A percentile compares a stretch with the other conserved stretches of the same genome.
These are phyloP conservation scores for Exophiala oligosperma DNA, from an alignment of 2,329 filamentous ascomycete species.

Conservation along the genomic window DNA sequence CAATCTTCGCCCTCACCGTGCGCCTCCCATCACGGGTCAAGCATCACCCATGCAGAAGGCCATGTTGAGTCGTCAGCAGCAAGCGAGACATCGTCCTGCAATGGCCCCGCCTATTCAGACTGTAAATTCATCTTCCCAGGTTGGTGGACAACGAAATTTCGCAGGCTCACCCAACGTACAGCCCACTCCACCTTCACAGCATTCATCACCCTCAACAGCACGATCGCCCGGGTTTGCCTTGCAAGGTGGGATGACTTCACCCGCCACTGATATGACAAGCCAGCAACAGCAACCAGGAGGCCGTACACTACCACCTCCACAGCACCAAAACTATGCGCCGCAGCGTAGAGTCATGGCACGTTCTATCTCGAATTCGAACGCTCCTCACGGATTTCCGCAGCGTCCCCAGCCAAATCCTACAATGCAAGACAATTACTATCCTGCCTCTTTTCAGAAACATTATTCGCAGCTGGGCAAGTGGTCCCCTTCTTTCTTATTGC, in stretches of 20 bases:
- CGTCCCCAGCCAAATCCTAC: conserved; percentile 29
- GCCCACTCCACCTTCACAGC: conserved; percentile 79
- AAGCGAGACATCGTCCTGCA: conserved; percentile 36
- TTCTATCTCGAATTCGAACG: conserved; percentile 30
- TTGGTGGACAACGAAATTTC: conserved; percentile 25
- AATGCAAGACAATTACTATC: conserved; percentile 65
- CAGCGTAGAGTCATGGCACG: conserved; percentile 37
- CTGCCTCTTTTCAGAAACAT: conserved; percentile 87
- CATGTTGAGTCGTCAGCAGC: conserved; percentile 71
- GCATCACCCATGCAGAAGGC: conserved; percentile 76
- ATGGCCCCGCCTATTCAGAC: conserved; percentile 31
- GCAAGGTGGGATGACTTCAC: conserved; percentile 63
- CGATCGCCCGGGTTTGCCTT: conserved; percentile 63
- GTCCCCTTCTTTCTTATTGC: conserved; percentile 50
- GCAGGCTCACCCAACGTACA: conserved; percentile 45
- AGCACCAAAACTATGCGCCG: conserved; percentile 32
- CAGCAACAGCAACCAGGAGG: conserved; percentile 44
- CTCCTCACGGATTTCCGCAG: conserved; percentile 41
- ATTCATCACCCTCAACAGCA: conserved; percentile 64
- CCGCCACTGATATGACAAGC: conserved; percentile 56
- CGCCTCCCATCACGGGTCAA: conserved; percentile 68
- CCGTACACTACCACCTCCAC: conserved; percentile 51
- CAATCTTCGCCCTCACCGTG: conserved; percentile 57
- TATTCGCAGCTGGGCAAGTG: conserved; percentile 94
- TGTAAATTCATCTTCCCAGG: conserved; percentile 39